Conservation (phyloP, 192 early-diverging fungal species). For the Backusella sp. region DNA sequence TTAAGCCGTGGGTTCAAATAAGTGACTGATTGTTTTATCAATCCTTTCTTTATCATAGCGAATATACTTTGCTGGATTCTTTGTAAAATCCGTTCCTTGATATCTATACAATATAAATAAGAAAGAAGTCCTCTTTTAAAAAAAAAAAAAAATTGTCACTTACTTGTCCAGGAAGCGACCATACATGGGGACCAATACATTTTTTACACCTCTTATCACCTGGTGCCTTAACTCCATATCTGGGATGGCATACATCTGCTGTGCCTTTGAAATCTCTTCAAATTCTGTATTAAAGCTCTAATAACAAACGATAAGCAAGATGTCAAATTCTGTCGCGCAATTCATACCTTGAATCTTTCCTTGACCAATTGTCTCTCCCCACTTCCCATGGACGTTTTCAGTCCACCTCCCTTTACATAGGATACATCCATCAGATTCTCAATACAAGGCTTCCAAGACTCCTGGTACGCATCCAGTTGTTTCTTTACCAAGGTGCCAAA, state of each 20-base stretch:
- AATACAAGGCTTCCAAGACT: constrained; percentile 76
- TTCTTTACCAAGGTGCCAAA: constrained; percentile 56
- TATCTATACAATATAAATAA: constrained; percentile 39
- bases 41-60: constrained; percentile 67
- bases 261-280: constrained; percentile 67
- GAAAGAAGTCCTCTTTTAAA: background rate
- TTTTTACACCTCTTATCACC: constrained; percentile 70
- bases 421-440: constrained; percentile 75
- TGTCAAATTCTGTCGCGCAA: no score
- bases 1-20: constrained; percentile 55
- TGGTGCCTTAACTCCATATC: constrained; percentile 70
- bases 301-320: no score
- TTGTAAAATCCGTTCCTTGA: constrained; percentile 72
- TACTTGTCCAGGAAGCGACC: constrained; percentile 72
- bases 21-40: constrained; percentile 61
- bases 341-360: constrained; percentile 75
- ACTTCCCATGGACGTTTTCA: constrained; percentile 59
- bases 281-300: constrained; percentile 84
- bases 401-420: constrained; percentile 59
- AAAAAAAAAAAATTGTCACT: background rate
- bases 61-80: constrained; percentile 82
- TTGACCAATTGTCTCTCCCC: constrained; percentile 72
- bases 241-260: constrained; percentile 75
- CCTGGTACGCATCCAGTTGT: constrained; percentile 49
- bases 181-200: constrained; percentile 76